Evolutionary conservation across 2,329 filamentous ascomycete species (phyloP), one percentile per base, ranked within the genome.

Genomic region (Trichoderma sp.): DNA sequence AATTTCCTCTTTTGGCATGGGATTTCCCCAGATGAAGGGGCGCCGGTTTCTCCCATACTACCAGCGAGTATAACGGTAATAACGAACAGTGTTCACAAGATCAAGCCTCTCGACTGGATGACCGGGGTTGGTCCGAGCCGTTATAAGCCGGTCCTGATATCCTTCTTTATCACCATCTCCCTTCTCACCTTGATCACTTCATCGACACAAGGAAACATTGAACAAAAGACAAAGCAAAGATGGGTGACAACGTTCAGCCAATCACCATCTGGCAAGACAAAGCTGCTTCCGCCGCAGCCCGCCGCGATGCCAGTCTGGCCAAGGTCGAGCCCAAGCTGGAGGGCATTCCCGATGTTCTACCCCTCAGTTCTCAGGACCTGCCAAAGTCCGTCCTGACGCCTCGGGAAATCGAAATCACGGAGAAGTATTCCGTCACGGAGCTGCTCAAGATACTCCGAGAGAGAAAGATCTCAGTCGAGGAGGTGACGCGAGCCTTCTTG

Each of bases 401-500:
- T 24, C 60, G 60, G 3, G 60, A 63, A 55, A 6, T 63, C 26
- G 50, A 55, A 39, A 63, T 63, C 50, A 63, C 60, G 19, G 60
- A 63, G 28, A 63, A 63, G 14, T 63, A 63, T 43, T 63, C 60
- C 19, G 60, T 63, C 5, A 63, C 50, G 10, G 60, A 63, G 12
- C 7, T 63, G 5, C 44, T 63, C 19, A 51, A 52, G 60, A 39
- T 55, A 10, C 60, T 63, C 19, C 19, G 28, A 17, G 60, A 54
- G 47, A 47, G 51, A 12, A 63, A 63, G 44, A 63, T 63, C 28
- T 21, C 60, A 3, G 72, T 73, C 0, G 72, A 73, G 21, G 72
- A 73, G 47, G 72, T 74, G 2, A 72, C 72, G 0, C 67, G 70
- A 39, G 72, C 72, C 0, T 73, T 73, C 34, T 21, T 73, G 24